phyloP scores from a whole-genome alignment of 2,329 filamentous ascomycete genomes.

The Aureobasidium leucospermi region DNA sequence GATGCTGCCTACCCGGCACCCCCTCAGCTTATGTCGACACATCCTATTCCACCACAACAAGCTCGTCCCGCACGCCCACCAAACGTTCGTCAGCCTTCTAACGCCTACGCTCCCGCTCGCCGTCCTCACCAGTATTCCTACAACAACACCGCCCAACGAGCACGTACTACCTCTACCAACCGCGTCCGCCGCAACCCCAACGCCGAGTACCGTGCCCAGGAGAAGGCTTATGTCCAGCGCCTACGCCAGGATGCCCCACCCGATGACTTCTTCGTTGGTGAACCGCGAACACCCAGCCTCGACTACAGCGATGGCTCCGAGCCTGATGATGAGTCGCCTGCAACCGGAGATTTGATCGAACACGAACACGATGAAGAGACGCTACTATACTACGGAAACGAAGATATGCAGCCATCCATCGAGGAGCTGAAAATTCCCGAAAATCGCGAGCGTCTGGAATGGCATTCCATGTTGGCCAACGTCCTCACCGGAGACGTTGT shows the following conservation, averaged over 20 bases:
- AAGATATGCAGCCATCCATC: conserved; percentile 77
- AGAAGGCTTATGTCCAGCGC: conserved; percentile 90
- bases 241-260: conserved; percentile 66
- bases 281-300: conserved; percentile 62
- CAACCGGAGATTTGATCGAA: conserved; percentile 75
- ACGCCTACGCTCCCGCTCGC: conserved; percentile 43
- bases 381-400: conserved; percentile 84
- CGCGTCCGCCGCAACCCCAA: conserved; percentile 56
- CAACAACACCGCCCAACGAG: conserved; percentile 39
- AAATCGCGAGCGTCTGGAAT: conserved; percentile 86
- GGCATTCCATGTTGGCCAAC: conserved; percentile 96
- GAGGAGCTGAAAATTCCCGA: conserved; percentile 85
- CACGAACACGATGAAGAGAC: conserved; percentile 87
- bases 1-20: conserved; percentile 12
- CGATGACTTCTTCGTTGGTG: conserved; percentile 61
- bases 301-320: conserved; percentile 69
- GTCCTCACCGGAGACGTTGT: conserved; percentile 96
- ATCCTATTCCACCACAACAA: background rate
- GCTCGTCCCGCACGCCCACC: conserved; percentile 28
- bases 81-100: conserved; percentile 41
- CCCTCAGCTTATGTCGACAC: conserved; percentile 19
- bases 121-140: conserved; percentile 42
- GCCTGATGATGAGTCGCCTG: conserved; percentile 83
- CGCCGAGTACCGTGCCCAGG: conserved; percentile 72
- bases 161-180: conserved; percentile 51